A percentile compares a stretch with the other conserved stretches of the same genome.
phyloP scores from a whole-genome alignment of 1,139 yeast species.

The Yamadazyma dendronema region DNA sequence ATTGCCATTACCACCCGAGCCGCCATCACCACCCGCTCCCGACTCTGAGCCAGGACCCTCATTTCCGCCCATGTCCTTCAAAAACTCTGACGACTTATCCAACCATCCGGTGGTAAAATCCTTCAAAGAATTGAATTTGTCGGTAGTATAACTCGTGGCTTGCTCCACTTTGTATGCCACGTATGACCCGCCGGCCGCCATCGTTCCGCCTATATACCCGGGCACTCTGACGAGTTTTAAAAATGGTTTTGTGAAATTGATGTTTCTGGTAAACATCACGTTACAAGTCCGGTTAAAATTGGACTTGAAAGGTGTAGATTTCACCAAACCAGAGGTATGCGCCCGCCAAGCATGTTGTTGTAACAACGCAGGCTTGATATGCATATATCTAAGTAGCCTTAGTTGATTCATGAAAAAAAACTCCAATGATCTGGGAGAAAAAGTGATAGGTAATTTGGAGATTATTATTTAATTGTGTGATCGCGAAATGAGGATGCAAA shows the following conservation, averaged over 20 bases:
- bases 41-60: too few relatives aligned
- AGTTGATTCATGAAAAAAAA: slow-evolving; percentile 6
- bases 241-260: slow-evolving; percentile 48
- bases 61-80: slow-evolving; percentile 20
- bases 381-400: slow-evolving; percentile 6
- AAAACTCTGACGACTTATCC: slow-evolving; percentile 45
- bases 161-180: slow-evolving; percentile 89
- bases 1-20: slow-evolving; percentile 23
- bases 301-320: too few relatives aligned
- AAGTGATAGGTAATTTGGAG: neutral
- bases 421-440: neutral
- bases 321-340: too few relatives aligned
- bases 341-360: neutral
- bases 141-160: slow-evolving; percentile 70
- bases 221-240: slow-evolving; percentile 54
- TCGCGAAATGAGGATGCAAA: neutral
- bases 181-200: slow-evolving; percentile 94
- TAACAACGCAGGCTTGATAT: slow-evolving; percentile 1
- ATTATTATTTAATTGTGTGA: neutral
- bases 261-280: slow-evolving; percentile 21
- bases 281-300: too few relatives aligned
- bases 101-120: slow-evolving; percentile 52
- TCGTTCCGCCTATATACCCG: slow-evolving; percentile 82
- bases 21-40: slow-evolving; percentile 11
- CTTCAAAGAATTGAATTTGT: slow-evolving; percentile 57